These are phyloP conservation scores for Prunus mira DNA, from an alignment of 306 rosid genomes.

Conservation along the genomic window DNA sequence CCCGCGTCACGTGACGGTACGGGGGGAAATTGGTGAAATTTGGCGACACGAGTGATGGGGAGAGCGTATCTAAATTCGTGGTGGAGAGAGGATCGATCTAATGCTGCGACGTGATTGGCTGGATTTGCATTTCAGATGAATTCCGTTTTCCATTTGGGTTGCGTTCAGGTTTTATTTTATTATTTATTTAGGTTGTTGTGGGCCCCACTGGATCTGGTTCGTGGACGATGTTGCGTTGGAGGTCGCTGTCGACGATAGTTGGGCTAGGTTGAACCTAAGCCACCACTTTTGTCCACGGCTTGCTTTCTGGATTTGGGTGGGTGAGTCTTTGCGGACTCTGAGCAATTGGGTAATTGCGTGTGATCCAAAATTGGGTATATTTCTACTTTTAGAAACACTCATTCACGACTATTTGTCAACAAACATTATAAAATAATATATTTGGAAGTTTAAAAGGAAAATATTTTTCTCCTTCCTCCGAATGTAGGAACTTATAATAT, in stretches of 20 bases:
- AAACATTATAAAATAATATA: too few species aligned
- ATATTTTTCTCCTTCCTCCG: too few species aligned
- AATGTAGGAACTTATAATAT: too few species aligned
- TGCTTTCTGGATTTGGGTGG: background rate
- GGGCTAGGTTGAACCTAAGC: constrained; percentile 8
- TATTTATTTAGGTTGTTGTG: constrained; percentile 1
- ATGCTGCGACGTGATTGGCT: constrained; percentile 44
- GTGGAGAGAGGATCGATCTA: constrained; percentile 47
- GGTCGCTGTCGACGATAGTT: constrained; percentile 27
- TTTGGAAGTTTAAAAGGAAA: too few species aligned
- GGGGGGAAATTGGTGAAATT: constrained; percentile 14
- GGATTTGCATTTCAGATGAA: background rate
- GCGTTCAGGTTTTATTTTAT: constrained; percentile 5
- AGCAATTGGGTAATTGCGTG: background rate
- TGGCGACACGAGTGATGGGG: constrained; percentile 37
- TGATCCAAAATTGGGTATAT: background rate
- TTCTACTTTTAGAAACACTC: background rate
- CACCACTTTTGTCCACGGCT: background rate
- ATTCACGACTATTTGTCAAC: background rate
- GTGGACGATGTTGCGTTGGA: constrained; percentile 29
- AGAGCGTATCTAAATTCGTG: constrained; percentile 60
- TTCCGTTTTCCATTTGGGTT: constrained; percentile 15
- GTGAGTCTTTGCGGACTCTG: background rate
- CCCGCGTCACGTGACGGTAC: constrained; percentile 49
- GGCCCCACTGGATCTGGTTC: constrained; percentile 7